Evolutionary conservation across 352 stramenopile species (phyloP).

Genomic region (Phytopythium vexans): DNA sequence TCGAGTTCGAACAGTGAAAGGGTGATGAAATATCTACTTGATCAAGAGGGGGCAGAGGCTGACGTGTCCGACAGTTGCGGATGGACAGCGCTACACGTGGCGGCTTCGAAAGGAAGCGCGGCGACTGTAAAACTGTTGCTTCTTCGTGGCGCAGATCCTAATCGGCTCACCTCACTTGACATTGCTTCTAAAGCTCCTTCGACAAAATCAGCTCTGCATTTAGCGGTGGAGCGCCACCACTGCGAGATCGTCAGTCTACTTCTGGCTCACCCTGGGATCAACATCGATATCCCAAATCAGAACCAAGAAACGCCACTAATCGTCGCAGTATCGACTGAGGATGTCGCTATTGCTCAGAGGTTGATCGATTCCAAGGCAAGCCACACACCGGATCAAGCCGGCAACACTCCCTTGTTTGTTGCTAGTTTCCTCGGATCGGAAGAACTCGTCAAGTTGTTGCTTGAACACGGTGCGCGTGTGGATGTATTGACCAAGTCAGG

Average conservation of each 20-base stretch:
- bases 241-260: not conserved
- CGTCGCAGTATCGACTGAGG: not conserved
- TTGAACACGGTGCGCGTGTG: constrained; percentile 2
- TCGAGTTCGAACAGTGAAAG: not conserved
- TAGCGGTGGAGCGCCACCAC: constrained; percentile 2
- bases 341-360: constrained; percentile 1
- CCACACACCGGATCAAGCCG: constrained; percentile 2
- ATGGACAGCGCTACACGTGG: constrained; percentile 3
- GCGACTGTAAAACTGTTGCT: not conserved
- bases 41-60: not conserved
- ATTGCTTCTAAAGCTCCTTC: not conserved
- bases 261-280: not conserved
- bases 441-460: constrained; percentile 1
- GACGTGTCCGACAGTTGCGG: not conserved
- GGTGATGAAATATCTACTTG: constrained; percentile 1
- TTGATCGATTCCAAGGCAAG: not conserved
- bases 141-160: not conserved
- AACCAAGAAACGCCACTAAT: constrained; percentile 2
- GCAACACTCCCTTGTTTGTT: constrained; percentile 1
- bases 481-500: constrained; percentile 5
- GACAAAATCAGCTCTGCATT: constrained; percentile 4
- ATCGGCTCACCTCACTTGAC: not conserved
- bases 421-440: not conserved
- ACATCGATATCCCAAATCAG: not conserved
- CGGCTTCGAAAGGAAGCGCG: constrained; percentile 1